Base-by-base conservation (phyloP, 345 rosid genomes). In the Linum lewisii region DNA sequence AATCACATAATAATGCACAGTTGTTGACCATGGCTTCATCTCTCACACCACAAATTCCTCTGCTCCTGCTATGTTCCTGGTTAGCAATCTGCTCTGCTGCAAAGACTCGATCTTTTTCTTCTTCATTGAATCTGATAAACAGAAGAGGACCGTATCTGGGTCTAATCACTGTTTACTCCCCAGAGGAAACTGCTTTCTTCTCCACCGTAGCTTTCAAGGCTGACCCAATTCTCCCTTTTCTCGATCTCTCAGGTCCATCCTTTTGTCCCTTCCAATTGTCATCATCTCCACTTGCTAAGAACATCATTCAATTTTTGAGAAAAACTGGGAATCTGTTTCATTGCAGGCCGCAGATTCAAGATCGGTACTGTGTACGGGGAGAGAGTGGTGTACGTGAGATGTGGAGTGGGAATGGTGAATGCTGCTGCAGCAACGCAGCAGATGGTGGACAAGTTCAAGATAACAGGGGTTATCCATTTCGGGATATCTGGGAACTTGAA, bases 401-500 rank as follows among this genome's bases (percentile, higher is more conserved):
- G 45, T 9, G 45, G 45, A 1, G 16, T 38, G 4, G 16, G 45
- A 38, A 2, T 38, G 68, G 21, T 58, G 37, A 50, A 51, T 24
- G 50, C 63, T 16, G 69, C 52, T 5, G 16, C 51, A 18, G 5
- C 37, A 7, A 45, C 50, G 20, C 58, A 65, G 21, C 22, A 23
- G 8, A 21, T 65, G 3, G 3, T 32, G 1, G 52, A 34, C 24
- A 16, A 16, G 22, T 65, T 58, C 52, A 0, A 0, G 10, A 14
- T 36, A 1, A 1, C n/a, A 13, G 51, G 51, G 23, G 29, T 65
- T 7, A 19, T 58, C 44, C 49, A 58, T 21, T 65, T 22, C 38
- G 69, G 69, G 24, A 65, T 49, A 5, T 56, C 62, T 21, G 69
- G 69, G 15, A 54, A 38, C 24, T 10, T 53, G 15, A 63, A 63